Conservation (phyloP, 73 alveolate species). For the Symbiodinium pilosum region DNA sequence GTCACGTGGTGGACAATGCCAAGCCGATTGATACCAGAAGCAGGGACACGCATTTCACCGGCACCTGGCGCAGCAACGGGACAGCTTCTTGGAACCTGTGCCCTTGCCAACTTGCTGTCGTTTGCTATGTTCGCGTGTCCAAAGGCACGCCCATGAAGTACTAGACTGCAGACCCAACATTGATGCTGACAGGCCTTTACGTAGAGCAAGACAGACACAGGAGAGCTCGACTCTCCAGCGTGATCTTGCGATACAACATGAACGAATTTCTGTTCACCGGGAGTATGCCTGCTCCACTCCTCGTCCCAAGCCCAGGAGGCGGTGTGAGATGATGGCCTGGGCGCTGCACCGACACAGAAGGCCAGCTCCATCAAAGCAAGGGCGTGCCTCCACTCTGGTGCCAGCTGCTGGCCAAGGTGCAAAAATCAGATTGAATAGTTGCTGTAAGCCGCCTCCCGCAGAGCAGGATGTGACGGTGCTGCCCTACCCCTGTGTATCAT, state of each 20-base stretch:
- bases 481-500: no score
- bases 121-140: no score
- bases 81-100: no score
- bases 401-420: slow-evolving; percentile 27
- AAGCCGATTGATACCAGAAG: slow-evolving; percentile 74
- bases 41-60: slow-evolving; percentile 86
- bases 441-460: slow-evolving; percentile 79
- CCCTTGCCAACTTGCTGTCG: no score
- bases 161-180: no score
- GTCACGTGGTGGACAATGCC: slow-evolving; percentile 82
- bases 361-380: background rate
- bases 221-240: no score
- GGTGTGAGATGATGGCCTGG: slow-evolving; percentile 74
- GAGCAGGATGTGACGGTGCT: background rate
- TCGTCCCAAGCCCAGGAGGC: slow-evolving; percentile 86
- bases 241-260: no score
- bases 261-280: no score
- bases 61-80: no score
- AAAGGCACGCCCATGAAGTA: no score
- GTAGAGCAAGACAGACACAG: no score
- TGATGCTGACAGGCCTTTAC: no score
- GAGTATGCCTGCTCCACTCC: slow-evolving; percentile 68
- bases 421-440: slow-evolving; percentile 73
- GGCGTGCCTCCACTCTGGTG: background rate
- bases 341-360: background rate